Conservation (phyloP, 805 yeast species). For the Starmerella tilneyi region DNA sequence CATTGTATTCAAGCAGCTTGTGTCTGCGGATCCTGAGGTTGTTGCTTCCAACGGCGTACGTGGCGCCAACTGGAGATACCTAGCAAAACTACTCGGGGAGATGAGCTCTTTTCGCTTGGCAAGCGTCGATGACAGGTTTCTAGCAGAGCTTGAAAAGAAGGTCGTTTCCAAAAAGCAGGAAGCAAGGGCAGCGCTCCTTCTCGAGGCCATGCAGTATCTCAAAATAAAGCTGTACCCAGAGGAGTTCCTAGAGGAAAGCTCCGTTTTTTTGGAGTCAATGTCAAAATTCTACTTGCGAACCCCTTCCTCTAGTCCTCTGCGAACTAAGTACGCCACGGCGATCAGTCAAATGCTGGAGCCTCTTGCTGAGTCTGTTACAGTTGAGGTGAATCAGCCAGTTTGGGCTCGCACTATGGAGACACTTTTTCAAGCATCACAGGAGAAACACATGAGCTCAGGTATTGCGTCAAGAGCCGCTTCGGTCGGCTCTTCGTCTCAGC, state of each 20-base stretch:
- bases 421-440: slow-evolving; percentile 36
- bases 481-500: neutral
- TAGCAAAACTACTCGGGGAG: slow-evolving; percentile 79
- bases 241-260: slow-evolving; percentile 84
- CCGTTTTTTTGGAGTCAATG: slow-evolving; percentile 76
- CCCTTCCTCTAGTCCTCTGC: slow-evolving; percentile 45
- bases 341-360: slow-evolving; percentile 66
- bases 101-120: slow-evolving; percentile 79
- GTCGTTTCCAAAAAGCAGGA: slow-evolving; percentile 46
- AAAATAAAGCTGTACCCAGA: slow-evolving; percentile 73
- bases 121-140: slow-evolving; percentile 84
- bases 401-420: slow-evolving; percentile 76
- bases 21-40: slow-evolving; percentile 70
- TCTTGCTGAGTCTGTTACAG: slow-evolving; percentile 73
- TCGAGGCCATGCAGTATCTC: slow-evolving; percentile 85
- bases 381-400: slow-evolving; percentile 90
- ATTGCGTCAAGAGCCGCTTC: slow-evolving; percentile 11
- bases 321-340: slow-evolving; percentile 77
- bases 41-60: slow-evolving; percentile 62
- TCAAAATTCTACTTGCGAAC: slow-evolving; percentile 70
- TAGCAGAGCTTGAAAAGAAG: slow-evolving; percentile 80
- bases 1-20: slow-evolving; percentile 79
- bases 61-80: slow-evolving; percentile 85
- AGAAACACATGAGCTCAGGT: slow-evolving; percentile 5
- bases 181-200: slow-evolving; percentile 58